phyloP scores from a whole-genome alignment of 257 asterid species.

The Lavandula angustifolia region DNA sequence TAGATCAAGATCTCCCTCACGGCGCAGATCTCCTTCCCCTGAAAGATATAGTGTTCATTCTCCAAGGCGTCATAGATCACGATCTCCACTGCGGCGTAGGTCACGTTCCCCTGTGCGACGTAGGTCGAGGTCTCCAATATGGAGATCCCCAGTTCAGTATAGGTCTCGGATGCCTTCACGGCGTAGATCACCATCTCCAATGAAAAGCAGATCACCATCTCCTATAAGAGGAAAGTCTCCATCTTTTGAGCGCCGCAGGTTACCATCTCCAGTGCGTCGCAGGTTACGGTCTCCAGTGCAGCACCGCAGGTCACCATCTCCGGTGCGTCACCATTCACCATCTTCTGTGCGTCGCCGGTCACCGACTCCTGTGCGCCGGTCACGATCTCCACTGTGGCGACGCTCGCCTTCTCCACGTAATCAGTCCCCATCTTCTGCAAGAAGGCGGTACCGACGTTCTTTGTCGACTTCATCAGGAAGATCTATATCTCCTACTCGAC shows the following conservation, averaged over 20 bases:
- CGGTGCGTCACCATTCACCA: slow-evolving; percentile 34
- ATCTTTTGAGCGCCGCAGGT: slow-evolving; percentile 28
- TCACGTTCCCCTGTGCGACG: slow-evolving; percentile 47
- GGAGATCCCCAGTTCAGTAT: slow-evolving; percentile 46
- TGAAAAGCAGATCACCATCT: slow-evolving; percentile 42
- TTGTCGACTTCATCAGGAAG: slow-evolving; percentile 50
- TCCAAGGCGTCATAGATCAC: slow-evolving; percentile 59
- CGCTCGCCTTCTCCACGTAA: slow-evolving; percentile 49
- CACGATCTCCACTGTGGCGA: slow-evolving; percentile 42
- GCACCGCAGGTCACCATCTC: slow-evolving; percentile 36
- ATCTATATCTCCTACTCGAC: slow-evolving; percentile 56
- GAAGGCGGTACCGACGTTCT: slow-evolving; percentile 53
- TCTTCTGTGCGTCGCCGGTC: slow-evolving; percentile 40
- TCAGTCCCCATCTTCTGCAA: slow-evolving; percentile 40
- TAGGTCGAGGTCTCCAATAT: slow-evolving; percentile 38
- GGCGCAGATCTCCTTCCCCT: slow-evolving; percentile 72
- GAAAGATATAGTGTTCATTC: slow-evolving; percentile 53
- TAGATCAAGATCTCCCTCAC: slow-evolving; percentile 51
- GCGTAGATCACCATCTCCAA: slow-evolving; percentile 45
- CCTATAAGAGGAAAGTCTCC: slow-evolving; percentile 46
- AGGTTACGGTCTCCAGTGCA: slow-evolving; percentile 35
- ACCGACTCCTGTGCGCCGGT: slow-evolving; percentile 40
- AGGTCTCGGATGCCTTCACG: slow-evolving; percentile 36
- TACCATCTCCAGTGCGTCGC: slow-evolving; percentile 44
- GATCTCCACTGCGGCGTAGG: slow-evolving; percentile 51